Evolutionary conservation across 2,329 filamentous ascomycete species (phyloP).

Genomic region (Hymenotorrendiella dingleyae): DNA sequence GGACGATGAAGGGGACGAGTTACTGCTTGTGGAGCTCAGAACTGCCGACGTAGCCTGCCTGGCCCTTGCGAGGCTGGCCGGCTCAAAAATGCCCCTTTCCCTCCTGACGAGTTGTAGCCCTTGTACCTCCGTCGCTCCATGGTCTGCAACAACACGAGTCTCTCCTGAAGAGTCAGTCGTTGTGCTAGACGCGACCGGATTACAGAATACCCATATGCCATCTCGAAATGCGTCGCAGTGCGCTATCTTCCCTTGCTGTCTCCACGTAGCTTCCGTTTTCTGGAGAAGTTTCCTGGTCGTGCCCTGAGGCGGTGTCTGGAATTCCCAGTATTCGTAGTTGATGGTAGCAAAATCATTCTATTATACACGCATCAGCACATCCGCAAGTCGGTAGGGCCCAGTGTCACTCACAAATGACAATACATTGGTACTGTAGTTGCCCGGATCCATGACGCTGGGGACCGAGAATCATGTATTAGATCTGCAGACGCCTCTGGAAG

Average conservation of each 20-base stretch:
- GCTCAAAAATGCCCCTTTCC: conserved; percentile 27
- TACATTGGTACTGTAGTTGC: conserved; percentile 31
- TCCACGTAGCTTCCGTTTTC: conserved; percentile 25
- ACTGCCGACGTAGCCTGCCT: conserved; percentile 16
- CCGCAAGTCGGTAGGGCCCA: neutral
- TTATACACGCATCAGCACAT: conserved; percentile 3
- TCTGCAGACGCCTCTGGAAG: conserved; percentile 3
- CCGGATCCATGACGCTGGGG: conserved; percentile 29
- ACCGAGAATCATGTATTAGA: conserved; percentile 15
- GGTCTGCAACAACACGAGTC: conserved; percentile 7
- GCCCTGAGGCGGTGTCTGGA: conserved; percentile 12
- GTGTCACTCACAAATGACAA: conserved; percentile 27
- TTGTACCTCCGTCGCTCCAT: conserved; percentile 15
- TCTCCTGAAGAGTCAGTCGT: conserved; percentile 3
- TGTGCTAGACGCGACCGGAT: conserved; percentile 3
- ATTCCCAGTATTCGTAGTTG: conserved; percentile 30
- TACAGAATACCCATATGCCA: conserved; percentile 29
- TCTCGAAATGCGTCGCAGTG: conserved; percentile 24
- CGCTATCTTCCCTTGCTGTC: conserved; percentile 25
- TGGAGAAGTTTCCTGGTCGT: conserved; percentile 24
- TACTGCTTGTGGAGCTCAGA: conserved; percentile 21
- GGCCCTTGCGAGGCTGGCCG: conserved; percentile 22
- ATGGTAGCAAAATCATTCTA: conserved; percentile 30
- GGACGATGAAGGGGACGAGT: conserved; percentile 26
- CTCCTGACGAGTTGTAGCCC: conserved; percentile 18